These are phyloP conservation scores for Eucalyptus melliodora DNA, from an alignment of 345 rosid species.

Conservation along the genomic window DNA sequence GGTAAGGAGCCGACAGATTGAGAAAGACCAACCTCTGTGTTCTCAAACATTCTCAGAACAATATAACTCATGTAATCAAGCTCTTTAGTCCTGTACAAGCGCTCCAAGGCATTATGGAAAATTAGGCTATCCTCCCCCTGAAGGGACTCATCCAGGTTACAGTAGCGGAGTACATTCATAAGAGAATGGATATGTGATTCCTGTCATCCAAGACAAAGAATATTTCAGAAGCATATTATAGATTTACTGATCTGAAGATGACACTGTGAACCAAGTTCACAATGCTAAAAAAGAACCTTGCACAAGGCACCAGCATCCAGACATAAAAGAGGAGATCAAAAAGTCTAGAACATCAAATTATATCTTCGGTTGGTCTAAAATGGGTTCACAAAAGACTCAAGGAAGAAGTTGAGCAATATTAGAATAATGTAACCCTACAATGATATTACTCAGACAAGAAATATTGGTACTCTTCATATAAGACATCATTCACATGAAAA, in stretches of 20 bases:
- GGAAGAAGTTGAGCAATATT: not conserved
- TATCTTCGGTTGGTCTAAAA: not conserved
- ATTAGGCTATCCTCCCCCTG: constrained; percentile 92
- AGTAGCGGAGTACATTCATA: constrained; percentile 89
- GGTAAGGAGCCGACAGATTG: not conserved
- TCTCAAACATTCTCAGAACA: constrained; percentile 88
- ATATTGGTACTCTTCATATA: not conserved
- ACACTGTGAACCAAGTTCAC: not conserved
- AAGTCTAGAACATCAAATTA: not conserved
- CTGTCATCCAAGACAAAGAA: constrained; percentile 24
- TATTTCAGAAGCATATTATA: not conserved
- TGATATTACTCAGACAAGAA: not conserved
- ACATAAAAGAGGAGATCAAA: not conserved
- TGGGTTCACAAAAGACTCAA: not conserved
- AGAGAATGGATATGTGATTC: constrained; percentile 98
- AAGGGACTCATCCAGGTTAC: constrained; percentile 95
- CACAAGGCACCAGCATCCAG: not conserved
- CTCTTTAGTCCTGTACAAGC: constrained; percentile 76
- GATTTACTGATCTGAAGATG: not conserved
- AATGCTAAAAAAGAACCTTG: not conserved
- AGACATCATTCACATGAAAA: not conserved
- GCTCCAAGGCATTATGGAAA: constrained; percentile 62
- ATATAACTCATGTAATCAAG: constrained; percentile 99
- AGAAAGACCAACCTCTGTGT: constrained; percentile 46
- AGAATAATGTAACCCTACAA: not conserved